These are phyloP conservation scores for Alternaria sp. DNA, from an alignment of 2,329 filamentous ascomycete species.

Conservation along the genomic window DNA sequence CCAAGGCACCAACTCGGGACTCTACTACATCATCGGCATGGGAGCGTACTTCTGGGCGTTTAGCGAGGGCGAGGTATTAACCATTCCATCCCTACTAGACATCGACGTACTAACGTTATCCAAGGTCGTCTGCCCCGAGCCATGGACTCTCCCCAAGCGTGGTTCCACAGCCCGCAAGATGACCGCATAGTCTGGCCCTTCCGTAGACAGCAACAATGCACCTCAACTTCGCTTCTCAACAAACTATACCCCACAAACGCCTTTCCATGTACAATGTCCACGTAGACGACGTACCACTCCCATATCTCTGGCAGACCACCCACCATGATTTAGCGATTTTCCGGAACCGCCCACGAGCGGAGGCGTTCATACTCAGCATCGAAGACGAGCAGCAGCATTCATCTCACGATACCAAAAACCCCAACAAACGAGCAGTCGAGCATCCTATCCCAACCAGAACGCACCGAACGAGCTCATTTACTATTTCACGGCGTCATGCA, in stretches of 20 bases:
- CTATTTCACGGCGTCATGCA: neutral
- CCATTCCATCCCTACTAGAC: neutral
- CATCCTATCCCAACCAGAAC: neutral
- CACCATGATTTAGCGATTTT: slow-evolving; percentile 8
- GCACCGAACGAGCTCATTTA: neutral
- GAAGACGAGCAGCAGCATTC: neutral
- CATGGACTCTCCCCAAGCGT: slow-evolving; percentile 59
- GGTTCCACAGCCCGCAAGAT: slow-evolving; percentile 34
- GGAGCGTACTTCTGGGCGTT: slow-evolving; percentile 95
- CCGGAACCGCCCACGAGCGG: neutral
- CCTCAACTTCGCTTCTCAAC: slow-evolving; percentile 7
- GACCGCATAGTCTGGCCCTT: slow-evolving; percentile 17
- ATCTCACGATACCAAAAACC: neutral
- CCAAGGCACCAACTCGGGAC: slow-evolving; percentile 86
- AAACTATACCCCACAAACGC: slow-evolving; percentile 4
- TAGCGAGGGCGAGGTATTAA: slow-evolving; percentile 90
- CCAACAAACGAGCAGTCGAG: neutral
- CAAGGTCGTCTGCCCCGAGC: slow-evolving; percentile 57
- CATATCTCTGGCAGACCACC: slow-evolving; percentile 8
- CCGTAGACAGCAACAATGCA: neutral
- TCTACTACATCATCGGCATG: slow-evolving; percentile 90
- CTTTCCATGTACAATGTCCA: slow-evolving; percentile 4
- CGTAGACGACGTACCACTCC: slow-evolving; percentile 5
- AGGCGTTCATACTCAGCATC: neutral
- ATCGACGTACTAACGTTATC: slow-evolving; percentile 16